Evolutionary conservation across 2,329 filamentous ascomycete genomes (phyloP), one percentile per base, ranked within the genome.

Genomic region (Diaporthe batatas): DNA sequence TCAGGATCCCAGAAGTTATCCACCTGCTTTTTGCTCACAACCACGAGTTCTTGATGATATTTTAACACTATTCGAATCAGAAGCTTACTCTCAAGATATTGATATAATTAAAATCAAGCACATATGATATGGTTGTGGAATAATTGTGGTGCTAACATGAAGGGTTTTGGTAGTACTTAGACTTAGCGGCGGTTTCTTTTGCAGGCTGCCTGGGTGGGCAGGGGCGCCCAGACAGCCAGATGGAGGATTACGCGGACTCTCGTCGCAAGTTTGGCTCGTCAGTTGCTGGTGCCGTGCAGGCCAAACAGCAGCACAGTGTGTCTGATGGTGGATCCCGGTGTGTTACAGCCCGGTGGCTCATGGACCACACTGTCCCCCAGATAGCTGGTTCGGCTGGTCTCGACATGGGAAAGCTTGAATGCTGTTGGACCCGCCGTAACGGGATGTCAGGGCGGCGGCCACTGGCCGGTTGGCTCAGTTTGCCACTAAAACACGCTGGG

Each of bases 401-500:
- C 62, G 11, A 36, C 29, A 44, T 49, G 42, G 29, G 62, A 65
- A 65, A 51, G 62, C 62, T 65, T 65, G 59, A 51, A 51, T 51
- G 44, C 59, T 34, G 59, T 25, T 34, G 25, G 59, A 51, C 44
- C 68, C 54, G 42, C 59, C 42, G 68, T n/a, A 32, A 53, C 47
- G 68, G 68, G 36, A 25, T 34, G 47, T 25, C 55, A 44, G n/a
- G 29, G 42, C 42, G 39, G 23, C 51, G 53, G 11, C 25, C 53
- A 47, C 36, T 39, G 42, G 53, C 39, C 39, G 67, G 54, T 25
- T 36, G 67, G 53, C 21, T n/a, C 18, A 51, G 29, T 58, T 70
- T 69, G 67, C 42, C 68, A 59, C 68, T 59, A 68, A 68, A 68
- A 47, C 49, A 55, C 21, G 23, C 64, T 21, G 51, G 54, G 16